A percentile compares a stretch with the other conserved stretches of the same genome.
Evolutionary conservation across 768 basidiomycete genomes (phyloP).

Genomic region (Strobilomyces echinocephalus): DNA sequence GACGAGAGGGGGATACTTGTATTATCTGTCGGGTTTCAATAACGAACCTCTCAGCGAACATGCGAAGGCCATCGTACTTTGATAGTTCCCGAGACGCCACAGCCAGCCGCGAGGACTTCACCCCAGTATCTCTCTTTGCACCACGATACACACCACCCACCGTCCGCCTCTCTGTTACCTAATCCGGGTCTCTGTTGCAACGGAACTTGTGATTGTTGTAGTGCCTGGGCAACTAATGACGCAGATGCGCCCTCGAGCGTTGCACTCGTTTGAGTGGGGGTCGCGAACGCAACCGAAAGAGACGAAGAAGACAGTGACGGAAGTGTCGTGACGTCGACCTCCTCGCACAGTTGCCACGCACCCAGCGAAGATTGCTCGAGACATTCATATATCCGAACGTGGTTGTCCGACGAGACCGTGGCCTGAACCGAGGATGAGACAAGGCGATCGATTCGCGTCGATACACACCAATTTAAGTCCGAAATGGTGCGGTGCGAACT

Average conservation of each 20-base stretch:
- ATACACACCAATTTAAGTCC: constrained; percentile 78
- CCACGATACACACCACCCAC: constrained; percentile 93
- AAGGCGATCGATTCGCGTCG: background rate
- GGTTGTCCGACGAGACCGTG: constrained; percentile 81
- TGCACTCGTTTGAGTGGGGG: constrained; percentile 62
- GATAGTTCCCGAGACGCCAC: constrained; percentile 66
- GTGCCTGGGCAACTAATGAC: constrained; percentile 58
- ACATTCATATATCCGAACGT: constrained; percentile 87
- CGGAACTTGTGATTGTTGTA: constrained; percentile 46
- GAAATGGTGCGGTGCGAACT: constrained; percentile 84
- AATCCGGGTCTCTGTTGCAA: constrained; percentile 37
- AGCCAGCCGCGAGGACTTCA: constrained; percentile 74
- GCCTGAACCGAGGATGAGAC: constrained; percentile 48
- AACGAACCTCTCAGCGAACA: background rate
- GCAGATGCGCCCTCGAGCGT: constrained; percentile 52
- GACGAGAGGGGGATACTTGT: constrained; percentile 63
- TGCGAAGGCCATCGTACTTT: constrained; percentile 48
- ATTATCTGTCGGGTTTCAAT: constrained; percentile 49
- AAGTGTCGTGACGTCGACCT: constrained; percentile 66
- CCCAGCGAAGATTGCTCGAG: constrained; percentile 65
- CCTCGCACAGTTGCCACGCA: constrained; percentile 73
- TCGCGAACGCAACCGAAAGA: constrained; percentile 59
- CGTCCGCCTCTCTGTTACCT: constrained; percentile 77
- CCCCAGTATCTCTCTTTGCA: constrained; percentile 97
- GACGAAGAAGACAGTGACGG: constrained; percentile 39